Percentiles rank a stretch among this genome's conserved stretches.
These are phyloP conservation scores for Takakia lepidozioides DNA, from an alignment of 225 moss, liverwort and hornwort species.

Conservation along the genomic window DNA sequence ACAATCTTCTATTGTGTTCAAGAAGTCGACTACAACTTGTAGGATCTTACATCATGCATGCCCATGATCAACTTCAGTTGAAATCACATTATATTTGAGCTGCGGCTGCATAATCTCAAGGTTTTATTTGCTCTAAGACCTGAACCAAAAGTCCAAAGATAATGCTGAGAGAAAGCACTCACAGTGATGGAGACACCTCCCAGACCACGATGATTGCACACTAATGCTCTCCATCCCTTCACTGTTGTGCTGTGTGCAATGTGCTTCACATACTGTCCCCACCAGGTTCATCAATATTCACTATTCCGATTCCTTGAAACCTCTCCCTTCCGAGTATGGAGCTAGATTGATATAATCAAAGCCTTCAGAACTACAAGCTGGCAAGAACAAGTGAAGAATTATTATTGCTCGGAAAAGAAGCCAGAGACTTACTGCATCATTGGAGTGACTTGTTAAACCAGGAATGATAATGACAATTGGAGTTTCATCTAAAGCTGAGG, in stretches of 20 bases:
- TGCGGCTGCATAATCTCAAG: too few relatives aligned
- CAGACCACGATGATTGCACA: constrained; percentile 84
- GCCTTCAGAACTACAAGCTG: background rate
- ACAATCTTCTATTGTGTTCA: too few relatives aligned
- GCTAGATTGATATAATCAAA: background rate
- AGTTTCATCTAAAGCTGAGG: constrained; percentile 48
- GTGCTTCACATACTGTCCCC: constrained; percentile 76
- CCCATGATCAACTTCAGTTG: too few relatives aligned
- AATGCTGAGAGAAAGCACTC: too few relatives aligned
- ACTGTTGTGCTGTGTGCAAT: constrained; percentile 43
- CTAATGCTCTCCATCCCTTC: constrained; percentile 72
- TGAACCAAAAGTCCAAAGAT: too few relatives aligned
- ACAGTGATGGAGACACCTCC: constrained; percentile 84
- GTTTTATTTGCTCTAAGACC: too few relatives aligned
- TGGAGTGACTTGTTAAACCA: constrained; percentile 82
- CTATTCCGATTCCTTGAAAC: background rate
- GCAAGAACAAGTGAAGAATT: background rate
- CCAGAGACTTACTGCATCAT: constrained; percentile 41
- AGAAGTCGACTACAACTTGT: too few relatives aligned
- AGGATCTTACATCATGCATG: too few relatives aligned
- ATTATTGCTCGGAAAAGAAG: background rate
- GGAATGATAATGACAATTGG: constrained; percentile 69
- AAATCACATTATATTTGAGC: too few relatives aligned
- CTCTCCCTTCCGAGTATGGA: background rate
- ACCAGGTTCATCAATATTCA: constrained; percentile 8